Base-by-base conservation (phyloP, 371 early-diverging fungal genomes). In the Saksenaea oblongispora region DNA sequence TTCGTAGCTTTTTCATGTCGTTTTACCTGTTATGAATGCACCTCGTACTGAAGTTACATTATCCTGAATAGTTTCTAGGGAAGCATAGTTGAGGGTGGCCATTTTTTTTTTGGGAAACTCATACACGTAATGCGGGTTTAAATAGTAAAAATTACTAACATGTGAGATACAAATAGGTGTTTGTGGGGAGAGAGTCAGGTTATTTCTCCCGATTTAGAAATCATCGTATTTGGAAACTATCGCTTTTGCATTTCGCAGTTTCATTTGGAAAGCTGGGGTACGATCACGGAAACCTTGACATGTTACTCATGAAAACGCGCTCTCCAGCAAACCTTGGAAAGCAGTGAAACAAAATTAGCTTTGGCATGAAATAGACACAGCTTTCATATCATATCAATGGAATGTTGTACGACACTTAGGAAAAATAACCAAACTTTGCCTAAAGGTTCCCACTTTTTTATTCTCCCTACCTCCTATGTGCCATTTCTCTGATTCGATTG, bases 1-100 rank as follows among this genome's bases (percentile, higher is more conserved):
- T n/a, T 71, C 72, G 28, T 74, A 7, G 2, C 28, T 63, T 39
- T 71, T 71, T 24, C 69, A 66, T 62, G 71, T 71, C 54, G 67
- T 61, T 60, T 56, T 26, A 69, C 69, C 69, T 37, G 69, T 55
- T 27, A 55, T 34, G 22, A 64, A 69, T 15, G 35, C 22, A 27
- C 65, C 65, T 42, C 69, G 64, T 5, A 69, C 60, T 11, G 56
- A 55, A 14, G 54, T 61, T 13, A 69, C 56, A 13, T 54, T 61
- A 35, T 69, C 69, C 22, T 69, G 65, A 27, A 69, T 61, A 1
- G 65, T 44, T 15, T 69, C 69, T 15, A 61, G 42, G 2, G 69
- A 31, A 14, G 69, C 58, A 31, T 60, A 61, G 3, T 57, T 44
- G 36, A 66, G 61, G 15, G 44, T 56, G 22, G 51, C 51, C 51